Evolutionary conservation across 2,329 filamentous ascomycete species (phyloP).

Genomic region (Geosmithia putterillii): DNA sequence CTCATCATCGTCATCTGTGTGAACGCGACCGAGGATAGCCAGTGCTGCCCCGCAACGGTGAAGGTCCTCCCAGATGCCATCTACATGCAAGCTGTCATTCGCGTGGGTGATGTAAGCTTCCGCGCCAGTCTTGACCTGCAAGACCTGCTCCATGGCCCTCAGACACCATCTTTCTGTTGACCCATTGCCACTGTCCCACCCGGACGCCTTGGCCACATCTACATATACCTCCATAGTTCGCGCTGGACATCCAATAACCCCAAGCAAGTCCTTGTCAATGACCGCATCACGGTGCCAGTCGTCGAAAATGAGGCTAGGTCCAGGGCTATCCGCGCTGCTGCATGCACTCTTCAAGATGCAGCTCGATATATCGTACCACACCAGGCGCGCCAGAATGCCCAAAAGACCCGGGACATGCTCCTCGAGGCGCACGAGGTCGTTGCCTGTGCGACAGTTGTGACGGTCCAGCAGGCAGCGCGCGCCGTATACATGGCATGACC

Average conservation of each 20-base stretch:
- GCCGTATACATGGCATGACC: slow-evolving; percentile 24
- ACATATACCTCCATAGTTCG: slow-evolving; percentile 24
- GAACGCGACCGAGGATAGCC: background rate
- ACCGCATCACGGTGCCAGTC: slow-evolving; percentile 23
- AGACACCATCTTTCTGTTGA: slow-evolving; percentile 6
- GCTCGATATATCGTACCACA: slow-evolving; percentile 27
- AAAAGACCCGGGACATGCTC: slow-evolving; percentile 18
- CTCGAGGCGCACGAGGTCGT: slow-evolving; percentile 19
- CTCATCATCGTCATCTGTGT: background rate
- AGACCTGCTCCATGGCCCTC: slow-evolving; percentile 13
- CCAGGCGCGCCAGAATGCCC: slow-evolving; percentile 23
- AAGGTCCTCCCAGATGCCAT: slow-evolving; percentile 16
- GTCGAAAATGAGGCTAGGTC: slow-evolving; percentile 19
- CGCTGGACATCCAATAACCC: slow-evolving; percentile 21
- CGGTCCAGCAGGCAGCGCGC: slow-evolving; percentile 25
- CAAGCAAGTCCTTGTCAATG: slow-evolving; percentile 19
- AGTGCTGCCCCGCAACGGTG: slow-evolving; percentile 8
- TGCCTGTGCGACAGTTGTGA: slow-evolving; percentile 17
- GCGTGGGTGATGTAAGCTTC: slow-evolving; percentile 7
- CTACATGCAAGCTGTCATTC: background rate
- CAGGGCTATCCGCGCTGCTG: background rate
- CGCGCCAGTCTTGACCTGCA: slow-evolving; percentile 5
- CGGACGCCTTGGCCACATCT: slow-evolving; percentile 12
- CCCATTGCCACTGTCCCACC: background rate
- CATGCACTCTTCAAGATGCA: slow-evolving; percentile 8